Conservation (phyloP, 371 early-diverging fungal species). For the Mortierella sp. region DNA sequence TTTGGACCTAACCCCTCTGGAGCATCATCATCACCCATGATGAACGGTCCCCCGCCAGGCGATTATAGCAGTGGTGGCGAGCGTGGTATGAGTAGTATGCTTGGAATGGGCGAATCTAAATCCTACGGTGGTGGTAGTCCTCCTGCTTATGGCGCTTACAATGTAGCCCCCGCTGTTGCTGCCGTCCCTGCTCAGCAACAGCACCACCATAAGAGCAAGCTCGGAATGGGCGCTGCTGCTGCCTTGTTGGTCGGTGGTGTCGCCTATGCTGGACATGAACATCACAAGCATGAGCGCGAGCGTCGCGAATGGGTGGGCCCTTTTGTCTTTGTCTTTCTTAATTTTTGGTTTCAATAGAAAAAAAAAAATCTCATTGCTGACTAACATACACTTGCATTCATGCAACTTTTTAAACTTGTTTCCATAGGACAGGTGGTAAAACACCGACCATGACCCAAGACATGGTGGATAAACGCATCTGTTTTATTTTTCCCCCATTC, state of each 20-base stretch:
- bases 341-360: too few species aligned
- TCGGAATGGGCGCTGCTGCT: slow-evolving; percentile 6
- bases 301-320: not conserved
- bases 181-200: not conserved
- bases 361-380: too few species aligned
- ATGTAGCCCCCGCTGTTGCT: not conserved
- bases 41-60: too few species aligned
- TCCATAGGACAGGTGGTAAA: too few species aligned
- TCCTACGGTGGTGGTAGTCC: not conserved
- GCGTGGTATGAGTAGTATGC: too few species aligned
- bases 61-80: too few species aligned
- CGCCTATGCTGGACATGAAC: not conserved
- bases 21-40: not conserved
- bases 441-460: too few species aligned
- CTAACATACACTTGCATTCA: too few species aligned
- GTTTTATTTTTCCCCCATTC: too few species aligned
- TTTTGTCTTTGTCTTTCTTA: not conserved
- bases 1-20: too few species aligned
- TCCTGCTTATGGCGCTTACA: not conserved
- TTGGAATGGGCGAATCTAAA: not conserved
- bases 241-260: slow-evolving; percentile 8
- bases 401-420: too few species aligned
- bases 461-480: too few species aligned
- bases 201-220: not conserved
- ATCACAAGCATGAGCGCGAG: slow-evolving; percentile 1